phyloP scores from a whole-genome alignment of 1,284 basidiomycete species.

The Naganishia sp. region DNA sequence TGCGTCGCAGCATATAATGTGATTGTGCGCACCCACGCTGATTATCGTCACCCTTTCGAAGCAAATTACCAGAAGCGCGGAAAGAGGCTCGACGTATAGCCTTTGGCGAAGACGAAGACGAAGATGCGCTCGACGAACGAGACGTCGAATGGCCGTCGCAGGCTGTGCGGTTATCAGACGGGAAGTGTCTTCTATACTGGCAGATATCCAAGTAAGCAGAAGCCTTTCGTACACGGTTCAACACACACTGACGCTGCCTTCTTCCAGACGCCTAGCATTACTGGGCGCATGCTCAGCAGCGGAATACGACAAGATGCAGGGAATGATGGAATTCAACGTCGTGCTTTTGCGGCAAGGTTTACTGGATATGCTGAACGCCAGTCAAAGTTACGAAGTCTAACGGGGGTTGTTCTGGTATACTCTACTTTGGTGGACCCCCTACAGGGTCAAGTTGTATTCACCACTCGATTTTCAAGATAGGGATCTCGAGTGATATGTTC shows the following conservation, averaged over 20 bases:
- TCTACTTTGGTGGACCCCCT: too few species aligned
- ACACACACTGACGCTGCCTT: neutral
- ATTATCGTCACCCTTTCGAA: conserved; percentile 8
- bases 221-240: neutral
- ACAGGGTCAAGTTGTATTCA: too few species aligned
- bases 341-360: conserved; percentile 70
- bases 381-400: neutral
- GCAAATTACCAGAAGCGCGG: conserved; percentile 27
- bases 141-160: conserved; percentile 47
- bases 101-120: conserved; percentile 35
- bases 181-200: conserved; percentile 82
- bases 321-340: conserved; percentile 89
- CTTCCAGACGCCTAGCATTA: conserved; percentile 64
- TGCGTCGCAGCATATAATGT: conserved; percentile 47
- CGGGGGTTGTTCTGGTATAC: too few species aligned
- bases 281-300: conserved; percentile 74
- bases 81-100: conserved; percentile 28
- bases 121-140: conserved; percentile 41
- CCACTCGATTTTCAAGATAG: too few species aligned
- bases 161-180: conserved; percentile 39
- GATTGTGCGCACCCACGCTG: neutral
- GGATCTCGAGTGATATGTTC: too few species aligned
- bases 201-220: conserved; percentile 68
- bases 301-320: conserved; percentile 70
- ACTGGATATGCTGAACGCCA: conserved; percentile 51